These are phyloP conservation scores for Cercospora sesami DNA, from an alignment of 2,329 filamentous ascomycete genomes.

Conservation along the genomic window DNA sequence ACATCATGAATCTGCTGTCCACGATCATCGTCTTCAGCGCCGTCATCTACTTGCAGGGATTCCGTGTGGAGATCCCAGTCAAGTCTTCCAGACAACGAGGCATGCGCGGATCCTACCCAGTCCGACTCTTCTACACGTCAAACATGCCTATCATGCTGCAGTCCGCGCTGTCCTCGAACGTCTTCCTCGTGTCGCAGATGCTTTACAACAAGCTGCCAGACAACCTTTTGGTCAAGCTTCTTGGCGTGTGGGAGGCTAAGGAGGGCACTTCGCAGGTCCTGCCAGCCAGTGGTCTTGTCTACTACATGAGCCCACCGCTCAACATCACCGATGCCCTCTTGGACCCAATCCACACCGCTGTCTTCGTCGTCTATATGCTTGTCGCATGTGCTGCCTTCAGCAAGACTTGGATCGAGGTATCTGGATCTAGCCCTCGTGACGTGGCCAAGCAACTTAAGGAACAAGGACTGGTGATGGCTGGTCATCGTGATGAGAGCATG, in stretches of 20 bases:
- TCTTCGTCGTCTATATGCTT: conserved; percentile 98
- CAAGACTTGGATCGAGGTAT: conserved; percentile 99
- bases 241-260: conserved; percentile 97
- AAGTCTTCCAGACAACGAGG: conserved; percentile 99
- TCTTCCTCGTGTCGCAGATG: conserved; percentile 99
- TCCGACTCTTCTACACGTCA: conserved; percentile 99
- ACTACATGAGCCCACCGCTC: conserved; percentile 99
- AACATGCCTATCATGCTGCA: conserved; percentile 99
- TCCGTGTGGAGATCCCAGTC: conserved; percentile 99
- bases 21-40: conserved; percentile 92
- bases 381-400: conserved; percentile 97
- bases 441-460: conserved; percentile 99
- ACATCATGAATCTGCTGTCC: conserved; percentile 94
- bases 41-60: conserved; percentile 86
- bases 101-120: conserved; percentile 94
- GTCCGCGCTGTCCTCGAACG: conserved; percentile 96
- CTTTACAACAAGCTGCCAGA: conserved; percentile 98
- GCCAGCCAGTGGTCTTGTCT: conserved; percentile 88
- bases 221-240: conserved; percentile 94
- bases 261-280: conserved; percentile 95
- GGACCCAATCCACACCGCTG: conserved; percentile 92
- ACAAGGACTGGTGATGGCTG: conserved; percentile 98
- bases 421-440: conserved; percentile 93
- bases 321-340: conserved; percentile 95
- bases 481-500: conserved; percentile 99